Percentiles rank a stretch among this genome's conserved stretches.
These are phyloP conservation scores for Tuber indicum DNA, from an alignment of 495 filamentous ascomycete genomes.

Conservation along the genomic window DNA sequence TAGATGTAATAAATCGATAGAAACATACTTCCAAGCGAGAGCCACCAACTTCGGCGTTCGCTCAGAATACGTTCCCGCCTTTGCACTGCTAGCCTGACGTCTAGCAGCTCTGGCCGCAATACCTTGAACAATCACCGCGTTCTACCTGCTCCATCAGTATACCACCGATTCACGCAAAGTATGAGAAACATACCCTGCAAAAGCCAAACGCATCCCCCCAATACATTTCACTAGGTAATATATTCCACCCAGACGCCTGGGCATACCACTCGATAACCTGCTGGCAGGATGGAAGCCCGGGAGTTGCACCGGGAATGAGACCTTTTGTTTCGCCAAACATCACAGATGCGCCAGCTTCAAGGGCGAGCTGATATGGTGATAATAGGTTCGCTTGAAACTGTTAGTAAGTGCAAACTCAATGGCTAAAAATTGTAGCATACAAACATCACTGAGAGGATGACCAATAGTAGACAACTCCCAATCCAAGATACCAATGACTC, in stretches of 20 bases:
- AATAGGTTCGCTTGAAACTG: conserved; percentile 29
- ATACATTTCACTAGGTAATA: conserved; percentile 55
- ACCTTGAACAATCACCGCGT: conserved; percentile 82
- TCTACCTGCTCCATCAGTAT: conserved; percentile 44
- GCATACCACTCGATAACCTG: conserved; percentile 72
- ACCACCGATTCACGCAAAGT: neutral
- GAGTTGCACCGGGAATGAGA: conserved; percentile 57
- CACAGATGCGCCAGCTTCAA: conserved; percentile 32
- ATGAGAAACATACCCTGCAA: conserved; percentile 43
- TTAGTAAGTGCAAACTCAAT: conserved; percentile 3
- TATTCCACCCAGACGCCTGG: conserved; percentile 60
- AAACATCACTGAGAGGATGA: conserved; percentile 82
- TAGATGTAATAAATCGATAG: neutral
- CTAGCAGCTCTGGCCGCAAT: conserved; percentile 79
- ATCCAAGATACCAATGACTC: conserved; percentile 89
- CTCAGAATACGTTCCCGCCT: conserved; percentile 64
- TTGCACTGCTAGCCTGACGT: conserved; percentile 82
- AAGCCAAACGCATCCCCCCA: conserved; percentile 61
- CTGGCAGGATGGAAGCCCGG: conserved; percentile 66
- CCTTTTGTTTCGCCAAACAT: conserved; percentile 43
- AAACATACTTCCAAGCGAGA: conserved; percentile 58
- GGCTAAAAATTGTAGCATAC: conserved; percentile 57
- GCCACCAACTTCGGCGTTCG: conserved; percentile 61
- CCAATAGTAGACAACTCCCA: conserved; percentile 98
- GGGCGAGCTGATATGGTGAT: conserved; percentile 33